These are phyloP conservation scores for Trichoderma sp. DNA, from an alignment of 2,329 filamentous ascomycete genomes.

Conservation along the genomic window DNA sequence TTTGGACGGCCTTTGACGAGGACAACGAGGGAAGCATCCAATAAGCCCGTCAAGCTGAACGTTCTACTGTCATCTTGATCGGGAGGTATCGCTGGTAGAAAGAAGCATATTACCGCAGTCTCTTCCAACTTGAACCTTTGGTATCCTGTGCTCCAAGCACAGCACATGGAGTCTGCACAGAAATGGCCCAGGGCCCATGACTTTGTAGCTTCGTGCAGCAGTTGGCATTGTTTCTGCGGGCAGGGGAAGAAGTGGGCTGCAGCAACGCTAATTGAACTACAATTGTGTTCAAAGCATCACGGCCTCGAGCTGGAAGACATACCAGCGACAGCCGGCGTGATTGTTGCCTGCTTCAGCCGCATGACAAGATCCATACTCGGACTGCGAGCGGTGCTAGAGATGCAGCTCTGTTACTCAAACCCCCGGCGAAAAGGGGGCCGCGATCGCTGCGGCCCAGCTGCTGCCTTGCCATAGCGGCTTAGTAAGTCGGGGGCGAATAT, in stretches of 20 bases:
- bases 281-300: neutral
- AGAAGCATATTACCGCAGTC: neutral
- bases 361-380: too few species aligned
- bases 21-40: neutral
- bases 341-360: neutral
- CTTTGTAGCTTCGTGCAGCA: too few species aligned
- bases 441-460: neutral
- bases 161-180: too few species aligned
- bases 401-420: too few species aligned
- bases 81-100: neutral
- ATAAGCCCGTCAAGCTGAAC: neutral
- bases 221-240: neutral
- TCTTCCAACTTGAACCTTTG: too few species aligned
- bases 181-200: too few species aligned
- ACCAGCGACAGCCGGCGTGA: neutral
- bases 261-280: constrained; percentile 9
- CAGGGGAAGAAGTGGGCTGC: constrained; percentile 7
- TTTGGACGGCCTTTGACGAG: neutral
- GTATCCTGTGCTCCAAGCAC: too few species aligned
- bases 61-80: neutral
- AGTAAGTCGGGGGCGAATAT: constrained; percentile 16
- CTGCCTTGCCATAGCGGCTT: neutral
- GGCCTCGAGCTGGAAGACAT: too few species aligned
- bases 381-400: too few species aligned
- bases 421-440: too few species aligned